These are phyloP conservation scores for Candida chilensis DNA, from an alignment of 805 yeast species.

Conservation along the genomic window DNA sequence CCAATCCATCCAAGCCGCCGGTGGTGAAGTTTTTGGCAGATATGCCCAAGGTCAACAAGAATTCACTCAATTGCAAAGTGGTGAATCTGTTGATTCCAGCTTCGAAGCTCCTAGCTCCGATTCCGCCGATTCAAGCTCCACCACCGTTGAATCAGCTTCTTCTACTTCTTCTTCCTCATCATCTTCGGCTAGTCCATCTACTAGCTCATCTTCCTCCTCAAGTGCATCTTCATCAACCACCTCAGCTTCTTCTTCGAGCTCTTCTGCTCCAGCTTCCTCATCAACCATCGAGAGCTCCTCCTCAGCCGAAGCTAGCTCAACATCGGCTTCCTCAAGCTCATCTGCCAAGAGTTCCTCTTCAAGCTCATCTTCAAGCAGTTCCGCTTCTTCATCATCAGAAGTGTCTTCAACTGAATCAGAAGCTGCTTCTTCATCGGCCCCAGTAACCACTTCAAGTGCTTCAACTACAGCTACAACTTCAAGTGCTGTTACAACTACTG, in stretches of 20 bases:
- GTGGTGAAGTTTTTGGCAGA: slow-evolving; percentile 59
- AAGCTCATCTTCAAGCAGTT: slow-evolving; percentile 1
- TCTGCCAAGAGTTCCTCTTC: slow-evolving; percentile 4
- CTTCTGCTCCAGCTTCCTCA: slow-evolving; percentile 4
- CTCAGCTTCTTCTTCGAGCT: slow-evolving; percentile 2
- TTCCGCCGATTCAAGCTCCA: slow-evolving; percentile 4
- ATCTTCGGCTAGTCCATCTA: slow-evolving; percentile 1
- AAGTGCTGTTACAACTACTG: slow-evolving; percentile 3
- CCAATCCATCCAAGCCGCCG: slow-evolving; percentile 47
- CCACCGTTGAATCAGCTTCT: slow-evolving; percentile 2
- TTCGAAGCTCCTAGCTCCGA: slow-evolving; percentile 6
- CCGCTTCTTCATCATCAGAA: slow-evolving; percentile 4
- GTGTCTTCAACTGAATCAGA: slow-evolving; percentile 3
- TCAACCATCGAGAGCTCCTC: slow-evolving; percentile 1
- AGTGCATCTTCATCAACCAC: slow-evolving; percentile 4
- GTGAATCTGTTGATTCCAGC: slow-evolving; percentile 15
- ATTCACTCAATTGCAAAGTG: slow-evolving; percentile 24
- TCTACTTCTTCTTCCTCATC: slow-evolving; percentile 5
- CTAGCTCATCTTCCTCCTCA: slow-evolving; percentile 2
- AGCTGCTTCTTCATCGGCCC: slow-evolving; percentile 3
- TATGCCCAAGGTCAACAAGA: slow-evolving; percentile 31
- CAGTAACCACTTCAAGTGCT: slow-evolving; percentile 4
- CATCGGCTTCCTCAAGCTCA: slow-evolving; percentile 3
- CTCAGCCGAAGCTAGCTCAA: slow-evolving; percentile 3
- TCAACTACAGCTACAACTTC: slow-evolving; percentile 4